phyloP scores from a whole-genome alignment of 306 rosid species.

The Dalbergia oliveri region DNA sequence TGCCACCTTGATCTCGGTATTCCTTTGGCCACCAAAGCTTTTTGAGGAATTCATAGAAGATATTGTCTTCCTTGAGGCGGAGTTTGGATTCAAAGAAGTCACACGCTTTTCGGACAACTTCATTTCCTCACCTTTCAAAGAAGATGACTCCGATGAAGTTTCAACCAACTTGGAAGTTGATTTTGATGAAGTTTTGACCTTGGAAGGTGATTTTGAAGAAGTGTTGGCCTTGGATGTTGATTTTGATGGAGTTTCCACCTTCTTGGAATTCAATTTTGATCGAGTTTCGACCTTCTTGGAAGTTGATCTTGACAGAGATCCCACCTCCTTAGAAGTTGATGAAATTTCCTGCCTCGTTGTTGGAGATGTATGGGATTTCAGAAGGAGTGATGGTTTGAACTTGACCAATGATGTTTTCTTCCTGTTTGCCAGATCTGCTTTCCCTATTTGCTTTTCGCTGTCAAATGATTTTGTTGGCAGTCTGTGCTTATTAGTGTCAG shows the following conservation, averaged over 20 bases:
- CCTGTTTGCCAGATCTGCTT: constrained; percentile 44
- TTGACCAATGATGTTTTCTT: constrained; percentile 55
- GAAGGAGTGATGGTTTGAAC: constrained; percentile 45
- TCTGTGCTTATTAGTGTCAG: constrained; percentile 21
- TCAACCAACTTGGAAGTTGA: constrained; percentile 39
- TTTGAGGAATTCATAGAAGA: constrained; percentile 50
- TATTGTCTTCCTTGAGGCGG: constrained; percentile 45
- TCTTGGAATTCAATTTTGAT: neutral
- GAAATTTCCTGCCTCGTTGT: constrained; percentile 51
- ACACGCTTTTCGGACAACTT: constrained; percentile 51
- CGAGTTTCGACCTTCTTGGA: neutral
- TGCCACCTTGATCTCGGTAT: constrained; percentile 50
- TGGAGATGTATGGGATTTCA: constrained; percentile 36
- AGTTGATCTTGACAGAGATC: constrained; percentile 39
- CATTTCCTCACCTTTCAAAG: constrained; percentile 46
- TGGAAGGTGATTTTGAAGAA: neutral
- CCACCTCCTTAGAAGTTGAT: constrained; percentile 49
- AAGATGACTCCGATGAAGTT: constrained; percentile 44
- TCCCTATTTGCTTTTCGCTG: constrained; percentile 40
- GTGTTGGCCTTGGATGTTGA: neutral
- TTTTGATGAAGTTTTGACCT: constrained; percentile 34
- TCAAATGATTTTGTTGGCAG: constrained; percentile 47
- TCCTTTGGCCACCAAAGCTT: constrained; percentile 46
- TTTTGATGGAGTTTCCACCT: neutral
- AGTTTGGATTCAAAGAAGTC: constrained; percentile 51